Conservation (phyloP, 805 yeast genomes). For the Nakazawaea holstii region DNA sequence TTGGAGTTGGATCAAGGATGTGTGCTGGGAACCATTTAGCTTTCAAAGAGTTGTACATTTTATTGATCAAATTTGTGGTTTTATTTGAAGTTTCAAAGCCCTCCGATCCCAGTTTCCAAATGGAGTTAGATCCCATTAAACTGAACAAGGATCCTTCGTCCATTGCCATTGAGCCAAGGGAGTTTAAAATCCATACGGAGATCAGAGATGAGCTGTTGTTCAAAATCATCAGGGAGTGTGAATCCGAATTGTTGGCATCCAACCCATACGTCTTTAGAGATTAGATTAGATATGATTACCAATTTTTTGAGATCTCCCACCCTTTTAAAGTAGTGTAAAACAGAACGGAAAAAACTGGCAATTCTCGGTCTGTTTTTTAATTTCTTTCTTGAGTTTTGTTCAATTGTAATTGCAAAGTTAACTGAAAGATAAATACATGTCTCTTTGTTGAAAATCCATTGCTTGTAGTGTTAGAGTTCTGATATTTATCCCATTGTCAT, state of each 20-base stretch:
- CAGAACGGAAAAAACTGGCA: background rate
- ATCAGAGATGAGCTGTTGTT: constrained; percentile 20
- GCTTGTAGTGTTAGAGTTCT: background rate
- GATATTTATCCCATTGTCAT: background rate
- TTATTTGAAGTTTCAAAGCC: constrained; percentile 46
- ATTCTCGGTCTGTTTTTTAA: background rate
- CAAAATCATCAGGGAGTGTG: background rate
- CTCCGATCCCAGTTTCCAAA: constrained; percentile 19
- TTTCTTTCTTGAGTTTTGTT: background rate
- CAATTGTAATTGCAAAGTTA: background rate
- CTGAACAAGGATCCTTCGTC: constrained; percentile 49
- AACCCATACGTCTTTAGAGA: background rate
- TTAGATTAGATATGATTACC: too few relatives aligned
- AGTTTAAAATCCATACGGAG: constrained; percentile 29
- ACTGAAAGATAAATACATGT: too few relatives aligned
- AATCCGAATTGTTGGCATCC: background rate
- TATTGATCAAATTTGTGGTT: constrained; percentile 47
- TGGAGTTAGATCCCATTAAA: constrained; percentile 47
- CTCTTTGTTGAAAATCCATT: background rate
- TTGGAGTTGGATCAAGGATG: constrained; percentile 70
- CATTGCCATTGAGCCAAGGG: constrained; percentile 57
- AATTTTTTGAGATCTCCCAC: too few relatives aligned
- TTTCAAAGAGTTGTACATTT: constrained; percentile 55
- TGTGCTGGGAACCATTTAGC: constrained; percentile 70
- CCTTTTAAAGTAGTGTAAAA: background rate